Evolutionary conservation across 495 filamentous ascomycete genomes (phyloP), one percentile per base, ranked within the genome.

Genomic region (Penicillium roqueforti): DNA sequence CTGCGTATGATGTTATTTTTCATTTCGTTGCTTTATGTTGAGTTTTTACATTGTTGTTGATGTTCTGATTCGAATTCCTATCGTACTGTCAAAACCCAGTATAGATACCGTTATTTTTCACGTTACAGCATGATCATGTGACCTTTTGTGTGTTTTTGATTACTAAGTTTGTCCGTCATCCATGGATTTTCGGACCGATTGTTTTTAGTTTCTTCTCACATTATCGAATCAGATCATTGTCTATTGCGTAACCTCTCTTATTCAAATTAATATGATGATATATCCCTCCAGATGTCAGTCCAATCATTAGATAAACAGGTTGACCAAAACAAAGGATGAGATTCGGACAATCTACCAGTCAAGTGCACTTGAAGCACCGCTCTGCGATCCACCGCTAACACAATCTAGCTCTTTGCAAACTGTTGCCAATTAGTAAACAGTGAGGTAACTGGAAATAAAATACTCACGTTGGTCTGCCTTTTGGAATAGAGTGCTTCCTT

Each of bases 371-470:
- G 49, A 25, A 55, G 34, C 6, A 7, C 48, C 49, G 26, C 23
- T 46, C 1, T 62, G 37, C 7, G 59, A 59, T 18, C 59, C 56
- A 28, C 53, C 44, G 10, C 47, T 46, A 7, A 43, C 41, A 40
- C 70, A 73, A 19, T 73, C 68, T 9, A 73, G 44, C n/a, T 69
- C 62, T 40, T 68, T 68, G 53, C 70, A 73, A 22, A 73, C 70
- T 73, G 28, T 1, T 23, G 11, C 19, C 5, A 2, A 7, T 45
- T 13, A 60, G 10, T 28, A 39, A 6, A 3, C 8, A 36, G 1
- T 32, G 1, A 6, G 10, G 16, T 6, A 34, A 18, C 4, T 16
- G 10, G 1, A 22, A n/a, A 5, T 20, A 1, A 10, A 13, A 4
- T 1, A 65, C 70, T 58, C 23, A 74, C 70, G 41, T 38, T 74